Base-by-base conservation (phyloP, 2,329 filamentous ascomycete species). In the Rosellinia necatrix region DNA sequence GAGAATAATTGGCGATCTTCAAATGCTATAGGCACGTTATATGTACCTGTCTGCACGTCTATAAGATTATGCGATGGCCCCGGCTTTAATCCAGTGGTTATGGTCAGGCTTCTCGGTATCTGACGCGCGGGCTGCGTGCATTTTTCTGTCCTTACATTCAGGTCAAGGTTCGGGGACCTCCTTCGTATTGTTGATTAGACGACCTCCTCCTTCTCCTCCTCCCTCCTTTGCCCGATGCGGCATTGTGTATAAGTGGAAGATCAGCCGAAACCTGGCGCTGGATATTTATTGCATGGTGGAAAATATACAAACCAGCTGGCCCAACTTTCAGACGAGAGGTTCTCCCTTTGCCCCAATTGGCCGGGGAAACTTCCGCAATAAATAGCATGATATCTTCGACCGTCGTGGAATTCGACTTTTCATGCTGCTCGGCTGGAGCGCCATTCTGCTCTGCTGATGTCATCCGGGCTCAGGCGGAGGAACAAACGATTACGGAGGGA, bases 331-430 rank as follows among this genome's bases (percentile, higher is more conserved):
- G 32, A 29, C n/a, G 29, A 49, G 32, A 44, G 24, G 42, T 24
- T 48, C 24, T 50, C 24, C n/a, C 37, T 41, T 21, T n/a, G n/a
- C n/a, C 10, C 48, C 38, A 49, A 59, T 56, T 59, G 56, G 53
- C 38, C 43, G 22, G 19, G 13, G 3, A 30, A 15, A 43, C n/a
- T 59, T 56, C 42, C 54, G 49, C 44, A 50, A 42, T 50, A 22
- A 43, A 21, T 30, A 32, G 2, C 5, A 2, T 6, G 4, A 12
- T 38, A 21, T 37, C n/a, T n/a, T n/a, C n/a, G n/a, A n/a, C n/a
- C n/a, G 41, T 9, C 34, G 30, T 12, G 15, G 30, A 51, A 51
- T 46, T 46, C 41, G 38, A 52, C 27, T 30, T 21, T 37, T 32
- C 49, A 25, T 40, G n/a, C 12, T 7, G 30, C 10, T 30, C 15